Evolutionary conservation across 345 rosid species (phyloP), one percentile per base, ranked within the genome.

Genomic region (Gynandropsis gynandra): DNA sequence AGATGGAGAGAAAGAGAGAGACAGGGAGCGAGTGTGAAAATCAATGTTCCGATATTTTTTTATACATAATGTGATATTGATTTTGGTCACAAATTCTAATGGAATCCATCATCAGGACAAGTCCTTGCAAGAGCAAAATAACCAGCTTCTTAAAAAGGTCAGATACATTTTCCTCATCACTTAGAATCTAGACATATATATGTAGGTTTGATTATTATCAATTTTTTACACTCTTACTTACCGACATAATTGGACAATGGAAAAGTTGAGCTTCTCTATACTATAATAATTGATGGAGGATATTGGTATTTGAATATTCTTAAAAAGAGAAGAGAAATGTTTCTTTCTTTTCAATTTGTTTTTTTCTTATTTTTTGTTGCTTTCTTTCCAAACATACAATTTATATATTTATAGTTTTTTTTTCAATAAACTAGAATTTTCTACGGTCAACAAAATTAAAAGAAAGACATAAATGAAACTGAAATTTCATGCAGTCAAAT

Each of bases 71-170:
- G 11, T 9, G 11, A 10, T n/a, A 7, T 36, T 9, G 13, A 31
- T 5, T 50, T 38, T 0, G 4, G 9, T 34, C 41, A 17, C 21
- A 9, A 47, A 10, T 34, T 34, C 41, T 50, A 1, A 38, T 15
- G 29, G 2, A 2, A 5, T 37, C 3, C n/a, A 46, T 29, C 7
- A 43, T 43, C 67, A 89, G 97, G 88, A 75, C 27, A 89, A 86
- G 64, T 71, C 74, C 54, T 52, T 89, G 64, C 84, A 70, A 46
- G 95, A 80, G 52, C 87, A 75, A 65, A 83, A 83, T 58, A 81
- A 75, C 55, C 32, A 62, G 52, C 92, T 88, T 32, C 72, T 75
- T 4, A 80, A 77, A 70, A 77, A 87, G 98, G 98, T 90, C 33
- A 65, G 47, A 31, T 47, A 46, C 27, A 33, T 61, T 18, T 34